Evolutionary conservation across 208 protist species (phyloP), one percentile per base, ranked within the genome.

Genomic region (Crithidia bombi): DNA sequence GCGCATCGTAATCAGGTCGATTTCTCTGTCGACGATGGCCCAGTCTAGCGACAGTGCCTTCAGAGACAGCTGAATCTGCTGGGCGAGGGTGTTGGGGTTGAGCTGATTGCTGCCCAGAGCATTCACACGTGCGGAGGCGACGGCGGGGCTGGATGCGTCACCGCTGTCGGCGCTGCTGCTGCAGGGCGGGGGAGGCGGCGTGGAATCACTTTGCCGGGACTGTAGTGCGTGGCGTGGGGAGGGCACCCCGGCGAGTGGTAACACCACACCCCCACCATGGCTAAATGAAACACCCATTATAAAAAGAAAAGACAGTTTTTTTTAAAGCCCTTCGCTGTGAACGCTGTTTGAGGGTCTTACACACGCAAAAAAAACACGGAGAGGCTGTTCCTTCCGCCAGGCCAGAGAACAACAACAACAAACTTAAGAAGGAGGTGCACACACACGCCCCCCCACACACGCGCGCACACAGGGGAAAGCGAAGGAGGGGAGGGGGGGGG

Each of bases 21-120:
- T 21, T 32, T 77, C 65, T 14, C 36, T 23, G 35, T 77, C 71
- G 5, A 70, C 26, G 32, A 69, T 19, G 17, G 7, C 2, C 71
- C 71, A 77, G 58, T 77, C 65, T 21, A 77, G 41, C 26, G 33
- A 11, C 0, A 77, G 56, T 21, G 62, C 36, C 11, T 28, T 65
- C 17, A 77, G 49, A 0, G 52, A 30, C 28, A 11, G n/a, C 19
- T 64, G 59, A 1, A 75, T 10, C 47, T 75, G 58, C 39, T 61
- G 67, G 21, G 38, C 35, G 23, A 66, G 23, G 33, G 55, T 14
- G 35, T 5, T 47, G 35, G 10, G 38, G 17, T 21, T 49, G 44
- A 49, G 17, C 19, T 9, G 7, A 6, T 28, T 28, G n/a, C 46
- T 51, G 46, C 46, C 14, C 3, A 2, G 46, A 7, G 12, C 46